These are phyloP conservation scores for Nepenthes gracilis DNA, from an alignment of 148 eudicot genomes.

Conservation along the genomic window DNA sequence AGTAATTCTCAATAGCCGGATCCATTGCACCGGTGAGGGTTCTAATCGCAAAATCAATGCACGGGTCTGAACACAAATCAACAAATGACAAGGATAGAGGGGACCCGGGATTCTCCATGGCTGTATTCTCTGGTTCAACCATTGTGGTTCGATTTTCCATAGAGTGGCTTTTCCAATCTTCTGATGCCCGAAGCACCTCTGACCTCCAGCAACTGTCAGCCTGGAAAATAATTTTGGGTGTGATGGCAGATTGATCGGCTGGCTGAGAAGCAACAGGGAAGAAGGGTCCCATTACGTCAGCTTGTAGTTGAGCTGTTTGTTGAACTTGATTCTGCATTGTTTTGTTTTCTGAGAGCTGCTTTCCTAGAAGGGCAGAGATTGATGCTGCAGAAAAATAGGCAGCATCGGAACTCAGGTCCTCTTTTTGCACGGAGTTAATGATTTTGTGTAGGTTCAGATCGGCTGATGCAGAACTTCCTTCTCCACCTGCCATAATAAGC, in stretches of 20 bases:
- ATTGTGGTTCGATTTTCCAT: neutral
- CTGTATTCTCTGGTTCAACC: constrained; percentile 3
- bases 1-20: neutral
- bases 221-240: neutral
- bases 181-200: neutral
- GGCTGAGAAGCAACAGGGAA: constrained; percentile 4
- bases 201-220: neutral
- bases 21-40: constrained; percentile 54
- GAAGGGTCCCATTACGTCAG: neutral
- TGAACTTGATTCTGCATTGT: neutral
- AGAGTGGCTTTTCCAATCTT: neutral
- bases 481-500: constrained; percentile 23
- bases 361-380: constrained; percentile 23
- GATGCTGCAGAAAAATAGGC: constrained; percentile 25
- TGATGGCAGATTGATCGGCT: neutral
- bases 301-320: neutral
- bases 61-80: constrained; percentile 60
- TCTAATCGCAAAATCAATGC: constrained; percentile 83
- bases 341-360: constrained; percentile 8
- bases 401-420: constrained; percentile 10
- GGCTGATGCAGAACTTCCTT: constrained; percentile 9
- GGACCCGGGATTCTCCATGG: constrained; percentile 15
- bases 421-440: constrained; percentile 26
- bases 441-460: constrained; percentile 22
- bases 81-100: constrained; percentile 19